Evolutionary conservation across 1,139 yeast species (phyloP), one percentile per base, ranked within the genome.

Genomic region (Kodamaea sp.): DNA sequence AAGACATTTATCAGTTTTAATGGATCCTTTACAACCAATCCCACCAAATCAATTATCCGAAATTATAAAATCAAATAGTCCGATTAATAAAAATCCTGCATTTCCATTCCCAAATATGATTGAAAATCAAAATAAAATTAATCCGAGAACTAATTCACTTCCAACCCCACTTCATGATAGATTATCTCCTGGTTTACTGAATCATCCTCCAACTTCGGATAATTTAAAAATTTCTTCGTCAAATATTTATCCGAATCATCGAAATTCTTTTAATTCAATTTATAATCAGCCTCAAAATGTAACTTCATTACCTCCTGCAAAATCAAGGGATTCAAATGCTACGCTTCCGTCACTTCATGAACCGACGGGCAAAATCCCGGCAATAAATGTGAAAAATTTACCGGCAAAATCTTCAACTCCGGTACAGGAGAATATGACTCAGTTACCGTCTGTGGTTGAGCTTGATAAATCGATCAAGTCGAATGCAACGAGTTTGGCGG

Each of bases 361-460:
- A 15, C 20, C 20, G 4, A 4, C 20, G 4, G 20, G 20, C 4
- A 15, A 15, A 4, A 15, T 15, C 4, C 20, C 20, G 20, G 20
- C 20, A 15, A 15, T 15, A 15, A 15, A 4, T 15, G 20, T 15
- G 20, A 15, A 3, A 4, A 15, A 15, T 15, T 3, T 3, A 15
- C 20, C 20, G 34, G n/a, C n/a, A n/a, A 31, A 7, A 15, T 15
- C 20, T 3, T 15, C 20, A 24, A 25, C 28, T 27, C 45, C 25
- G 45, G 6, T 23, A 15, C 29, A 25, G 30, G 26, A 25, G 35
- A 11, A 34, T 30, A 36, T 29, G 20, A 11, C 40, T 22, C 57
- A 51, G 34, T 50, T 64, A 20, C 72, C 72, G 2, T 61, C 66
- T 22, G 70, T 67, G 25, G 61, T 62, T 37, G 73, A 68, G 45